phyloP scores from a whole-genome alignment of 2,329 filamentous ascomycete genomes.

The Xenosphaeropsis pyriputrescens region DNA sequence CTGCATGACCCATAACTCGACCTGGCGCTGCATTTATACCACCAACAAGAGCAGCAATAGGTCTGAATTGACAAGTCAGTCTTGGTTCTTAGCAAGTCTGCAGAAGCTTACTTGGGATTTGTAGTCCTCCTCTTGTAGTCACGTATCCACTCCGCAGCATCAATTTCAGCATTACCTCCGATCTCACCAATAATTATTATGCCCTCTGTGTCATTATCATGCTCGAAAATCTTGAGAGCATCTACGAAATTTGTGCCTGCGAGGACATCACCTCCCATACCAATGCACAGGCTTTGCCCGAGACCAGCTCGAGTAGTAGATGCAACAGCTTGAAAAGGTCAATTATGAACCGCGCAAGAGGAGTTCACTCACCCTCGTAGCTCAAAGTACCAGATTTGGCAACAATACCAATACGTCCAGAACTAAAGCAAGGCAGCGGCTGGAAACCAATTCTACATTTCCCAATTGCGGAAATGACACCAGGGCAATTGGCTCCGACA shows the following conservation, averaged over 20 bases:
- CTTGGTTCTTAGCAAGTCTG: background rate
- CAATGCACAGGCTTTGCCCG: constrained; percentile 59
- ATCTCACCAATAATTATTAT: constrained; percentile 56
- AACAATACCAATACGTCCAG: constrained; percentile 54
- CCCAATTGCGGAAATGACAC: constrained; percentile 58
- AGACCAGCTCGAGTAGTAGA: constrained; percentile 55
- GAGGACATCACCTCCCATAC: constrained; percentile 59
- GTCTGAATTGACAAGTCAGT: constrained; percentile 25
- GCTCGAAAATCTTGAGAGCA: constrained; percentile 48
- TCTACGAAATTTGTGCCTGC: constrained; percentile 64
- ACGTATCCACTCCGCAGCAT: constrained; percentile 59
- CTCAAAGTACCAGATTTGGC: constrained; percentile 63
- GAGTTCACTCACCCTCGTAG: constrained; percentile 36
- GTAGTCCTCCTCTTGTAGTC: constrained; percentile 41
- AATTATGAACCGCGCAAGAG: background rate
- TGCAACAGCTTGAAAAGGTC: constrained; percentile 37
- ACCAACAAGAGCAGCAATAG: constrained; percentile 58
- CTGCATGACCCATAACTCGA: constrained; percentile 66
- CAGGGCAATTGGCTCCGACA: constrained; percentile 59
- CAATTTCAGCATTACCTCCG: constrained; percentile 48
- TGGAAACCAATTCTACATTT: constrained; percentile 63
- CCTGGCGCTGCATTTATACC: constrained; percentile 49
- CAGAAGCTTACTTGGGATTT: constrained; percentile 43
- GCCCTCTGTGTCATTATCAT: constrained; percentile 49
- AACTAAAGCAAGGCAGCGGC: constrained; percentile 56